These are phyloP conservation scores for Pisolithus tinctorius DNA, from an alignment of 768 basidiomycete genomes.

Conservation along the genomic window DNA sequence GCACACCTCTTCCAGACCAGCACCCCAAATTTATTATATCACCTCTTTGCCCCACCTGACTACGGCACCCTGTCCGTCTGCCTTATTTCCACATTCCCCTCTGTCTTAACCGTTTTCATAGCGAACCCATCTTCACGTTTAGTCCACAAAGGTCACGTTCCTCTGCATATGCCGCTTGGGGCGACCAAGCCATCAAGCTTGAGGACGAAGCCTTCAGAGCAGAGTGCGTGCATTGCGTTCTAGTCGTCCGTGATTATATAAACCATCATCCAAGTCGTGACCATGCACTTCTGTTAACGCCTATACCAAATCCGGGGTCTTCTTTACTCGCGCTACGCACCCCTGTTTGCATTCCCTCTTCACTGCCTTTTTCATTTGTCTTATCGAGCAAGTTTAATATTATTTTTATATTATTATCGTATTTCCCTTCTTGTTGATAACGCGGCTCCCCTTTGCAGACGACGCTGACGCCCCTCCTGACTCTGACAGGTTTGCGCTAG, in stretches of 20 bases:
- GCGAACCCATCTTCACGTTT: constrained; percentile 32
- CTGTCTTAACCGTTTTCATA: constrained; percentile 19
- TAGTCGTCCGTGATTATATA: constrained; percentile 25
- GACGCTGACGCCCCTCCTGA: constrained; percentile 7
- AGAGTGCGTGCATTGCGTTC: constrained; percentile 60
- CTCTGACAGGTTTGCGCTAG: constrained; percentile 70
- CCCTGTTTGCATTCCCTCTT: constrained; percentile 10
- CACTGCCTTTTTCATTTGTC: constrained; percentile 19
- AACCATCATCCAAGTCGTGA: constrained; percentile 13
- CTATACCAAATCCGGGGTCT: constrained; percentile 16
- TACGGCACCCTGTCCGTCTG: constrained; percentile 33
- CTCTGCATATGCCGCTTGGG: constrained; percentile 64
- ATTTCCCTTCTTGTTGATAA: not conserved
- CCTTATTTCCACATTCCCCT: constrained; percentile 11
- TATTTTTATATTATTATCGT: not conserved
- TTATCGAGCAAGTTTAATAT: constrained; percentile 17
- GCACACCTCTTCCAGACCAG: constrained; percentile 51
- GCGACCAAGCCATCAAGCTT: constrained; percentile 64
- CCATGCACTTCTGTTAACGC: constrained; percentile 16
- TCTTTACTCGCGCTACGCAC: constrained; percentile 10
- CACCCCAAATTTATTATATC: constrained; percentile 60
- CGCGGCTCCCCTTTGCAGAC: constrained; percentile 2
- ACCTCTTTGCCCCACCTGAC: constrained; percentile 73
- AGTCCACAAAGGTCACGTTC: constrained; percentile 27
- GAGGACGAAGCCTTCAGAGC: constrained; percentile 67